Percentiles rank a stretch among this genome's conserved stretches.
phyloP scores from a whole-genome alignment of 129 eudicot species.

The Pittosporum tobira region DNA sequence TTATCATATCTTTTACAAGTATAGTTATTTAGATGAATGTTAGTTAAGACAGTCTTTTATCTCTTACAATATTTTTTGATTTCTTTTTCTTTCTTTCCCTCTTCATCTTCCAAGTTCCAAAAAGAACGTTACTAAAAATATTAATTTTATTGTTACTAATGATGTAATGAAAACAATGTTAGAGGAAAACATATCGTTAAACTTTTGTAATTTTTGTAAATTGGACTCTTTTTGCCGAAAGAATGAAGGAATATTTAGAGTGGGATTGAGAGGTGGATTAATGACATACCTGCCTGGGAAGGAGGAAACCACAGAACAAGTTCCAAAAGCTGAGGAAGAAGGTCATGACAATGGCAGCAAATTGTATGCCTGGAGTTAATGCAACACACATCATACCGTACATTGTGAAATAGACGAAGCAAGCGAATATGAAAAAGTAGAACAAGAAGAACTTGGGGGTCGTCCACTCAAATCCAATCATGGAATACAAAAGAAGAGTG shows the following conservation, averaged over 20 bases:
- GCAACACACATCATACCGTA: slow-evolving; percentile 95
- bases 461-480: slow-evolving; percentile 79
- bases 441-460: slow-evolving; percentile 59
- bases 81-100: too few relatives aligned
- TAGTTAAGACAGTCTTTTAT: neutral
- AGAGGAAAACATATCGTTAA: too few relatives aligned
- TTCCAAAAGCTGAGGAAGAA: slow-evolving; percentile 89
- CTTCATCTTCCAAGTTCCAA: neutral
- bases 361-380: slow-evolving; percentile 66
- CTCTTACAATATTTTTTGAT: too few relatives aligned
- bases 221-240: too few relatives aligned
- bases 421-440: slow-evolving; percentile 71
- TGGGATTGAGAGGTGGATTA: neutral
- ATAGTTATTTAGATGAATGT: neutral
- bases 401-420: slow-evolving; percentile 73
- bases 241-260: too few relatives aligned
- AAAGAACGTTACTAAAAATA: neutral
- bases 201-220: too few relatives aligned
- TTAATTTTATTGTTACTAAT: too few relatives aligned
- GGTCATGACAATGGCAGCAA: slow-evolving; percentile 76
- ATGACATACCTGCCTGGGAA: slow-evolving; percentile 49
- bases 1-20: too few relatives aligned
- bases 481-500: slow-evolving; percentile 53
- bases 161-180: too few relatives aligned
- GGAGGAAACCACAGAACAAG: slow-evolving; percentile 77